Evolutionary conservation across 805 yeast species (phyloP).

Genomic region (Barnettozyma sp.): DNA sequence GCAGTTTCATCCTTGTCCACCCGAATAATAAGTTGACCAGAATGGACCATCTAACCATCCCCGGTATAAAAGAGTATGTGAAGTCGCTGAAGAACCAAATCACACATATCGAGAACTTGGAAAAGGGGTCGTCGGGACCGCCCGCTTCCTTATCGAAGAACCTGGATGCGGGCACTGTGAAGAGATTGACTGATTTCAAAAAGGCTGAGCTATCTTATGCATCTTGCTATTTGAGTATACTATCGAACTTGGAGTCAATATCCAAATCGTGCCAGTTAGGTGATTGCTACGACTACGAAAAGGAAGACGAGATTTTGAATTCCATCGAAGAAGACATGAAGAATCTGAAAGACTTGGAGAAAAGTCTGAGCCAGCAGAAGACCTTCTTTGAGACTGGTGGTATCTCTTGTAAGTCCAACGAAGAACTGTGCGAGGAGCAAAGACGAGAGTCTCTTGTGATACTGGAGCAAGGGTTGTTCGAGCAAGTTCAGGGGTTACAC

Average conservation of each 20-base stretch:
- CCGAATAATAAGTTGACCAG: conserved; percentile 22
- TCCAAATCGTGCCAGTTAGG: conserved; percentile 12
- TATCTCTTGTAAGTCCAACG: conserved; percentile 1
- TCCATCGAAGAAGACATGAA: conserved; percentile 18
- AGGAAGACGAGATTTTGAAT: conserved; percentile 22
- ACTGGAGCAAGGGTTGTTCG: conserved; percentile 9
- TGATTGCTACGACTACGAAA: conserved; percentile 21
- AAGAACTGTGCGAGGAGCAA: conserved; percentile 6
- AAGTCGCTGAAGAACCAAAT: conserved; percentile 11
- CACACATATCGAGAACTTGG: conserved; percentile 7
- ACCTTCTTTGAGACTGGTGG: conserved; percentile 13
- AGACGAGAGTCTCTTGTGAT: conserved; percentile 7
- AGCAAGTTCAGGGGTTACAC: conserved; percentile 6
- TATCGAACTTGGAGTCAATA: conserved; percentile 16
- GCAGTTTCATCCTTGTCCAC: conserved; percentile 15
- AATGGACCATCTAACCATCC: conserved; percentile 20
- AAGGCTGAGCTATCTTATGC: conserved; percentile 18
- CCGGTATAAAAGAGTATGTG: conserved; percentile 16
- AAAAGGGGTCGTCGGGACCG: too few species aligned
- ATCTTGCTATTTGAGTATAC: conserved; percentile 15
- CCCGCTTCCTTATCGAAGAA: too few species aligned
- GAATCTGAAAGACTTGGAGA: conserved; percentile 20
- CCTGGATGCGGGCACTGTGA: conserved; percentile 2
- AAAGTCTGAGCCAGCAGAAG: conserved; percentile 8
- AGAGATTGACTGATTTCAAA: conserved; percentile 9